These are phyloP conservation scores for Dactylorhiza incarnata DNA, from an alignment of 106 monocot genomes.

Conservation along the genomic window DNA sequence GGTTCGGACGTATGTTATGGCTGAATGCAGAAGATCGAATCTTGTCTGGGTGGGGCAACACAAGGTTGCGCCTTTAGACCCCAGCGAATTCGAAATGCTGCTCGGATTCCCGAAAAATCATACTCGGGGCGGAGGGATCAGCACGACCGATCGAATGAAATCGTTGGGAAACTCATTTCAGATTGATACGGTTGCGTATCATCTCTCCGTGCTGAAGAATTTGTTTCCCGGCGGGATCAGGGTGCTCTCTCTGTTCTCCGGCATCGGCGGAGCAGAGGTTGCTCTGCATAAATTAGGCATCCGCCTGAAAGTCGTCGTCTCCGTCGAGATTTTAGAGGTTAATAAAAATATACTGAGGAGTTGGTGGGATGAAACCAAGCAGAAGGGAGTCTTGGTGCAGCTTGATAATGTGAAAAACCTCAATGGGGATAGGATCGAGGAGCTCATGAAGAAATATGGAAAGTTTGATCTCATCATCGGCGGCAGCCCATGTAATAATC, in stretches of 20 bases:
- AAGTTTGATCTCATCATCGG: slow-evolving; percentile 59
- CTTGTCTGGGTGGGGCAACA: slow-evolving; percentile 68
- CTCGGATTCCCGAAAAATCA: slow-evolving; percentile 69
- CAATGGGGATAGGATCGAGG: not conserved
- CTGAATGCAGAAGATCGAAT: slow-evolving; percentile 65
- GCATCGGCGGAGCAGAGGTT: slow-evolving; percentile 87
- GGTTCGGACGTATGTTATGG: slow-evolving; percentile 27
- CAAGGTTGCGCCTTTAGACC: slow-evolving; percentile 61
- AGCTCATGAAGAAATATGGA: slow-evolving; percentile 22
- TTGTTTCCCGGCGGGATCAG: slow-evolving; percentile 63
- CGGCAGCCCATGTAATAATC: slow-evolving; percentile 60
- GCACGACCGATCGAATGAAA: slow-evolving; percentile 53
- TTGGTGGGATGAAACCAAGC: slow-evolving; percentile 72
- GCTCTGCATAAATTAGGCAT: slow-evolving; percentile 69
- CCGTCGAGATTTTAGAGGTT: slow-evolving; percentile 53
- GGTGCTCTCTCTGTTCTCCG: slow-evolving; percentile 63
- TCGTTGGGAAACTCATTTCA: slow-evolving; percentile 77
- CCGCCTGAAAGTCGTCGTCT: slow-evolving; percentile 46
- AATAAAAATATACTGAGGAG: slow-evolving; percentile 49
- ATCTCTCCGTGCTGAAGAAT: slow-evolving; percentile 51
- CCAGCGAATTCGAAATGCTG: slow-evolving; percentile 61
- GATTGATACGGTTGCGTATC: slow-evolving; percentile 78
- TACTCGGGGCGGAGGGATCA: slow-evolving; percentile 55
- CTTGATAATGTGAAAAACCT: slow-evolving; percentile 37
- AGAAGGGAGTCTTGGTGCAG: slow-evolving; percentile 45